Evolutionary conservation across 768 basidiomycete genomes (phyloP).

Genomic region (Bullera alba): DNA sequence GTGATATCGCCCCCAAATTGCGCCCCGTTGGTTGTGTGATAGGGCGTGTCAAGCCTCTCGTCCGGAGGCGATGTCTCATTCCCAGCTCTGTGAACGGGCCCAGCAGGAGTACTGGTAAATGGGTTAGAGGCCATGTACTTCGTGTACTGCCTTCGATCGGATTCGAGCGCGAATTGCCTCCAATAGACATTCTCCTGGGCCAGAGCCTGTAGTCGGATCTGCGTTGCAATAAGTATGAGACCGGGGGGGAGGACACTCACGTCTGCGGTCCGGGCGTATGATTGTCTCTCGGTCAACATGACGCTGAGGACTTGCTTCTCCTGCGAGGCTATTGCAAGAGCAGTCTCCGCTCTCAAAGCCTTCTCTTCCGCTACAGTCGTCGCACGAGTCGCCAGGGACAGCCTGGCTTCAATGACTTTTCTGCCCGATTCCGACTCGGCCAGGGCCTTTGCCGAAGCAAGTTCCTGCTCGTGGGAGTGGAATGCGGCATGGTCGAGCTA

Average conservation of each 20-base stretch:
- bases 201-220: conserved; percentile 23
- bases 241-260: conserved; percentile 3
- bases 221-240: background rate
- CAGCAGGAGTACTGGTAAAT: no score
- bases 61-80: no score
- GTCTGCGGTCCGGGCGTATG: conserved; percentile 14
- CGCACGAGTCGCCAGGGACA: no score
- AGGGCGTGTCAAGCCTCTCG: no score
- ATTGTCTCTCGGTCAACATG: conserved; percentile 15
- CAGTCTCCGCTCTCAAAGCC: background rate
- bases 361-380: background rate
- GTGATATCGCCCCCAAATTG: no score
- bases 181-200: conserved; percentile 25
- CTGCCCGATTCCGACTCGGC: background rate
- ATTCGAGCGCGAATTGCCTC: conserved; percentile 26
- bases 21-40: no score
- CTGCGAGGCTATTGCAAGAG: conserved; percentile 3
- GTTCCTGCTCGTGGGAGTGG: no score
- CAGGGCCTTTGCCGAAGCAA: background rate
- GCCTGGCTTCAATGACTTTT: no score
- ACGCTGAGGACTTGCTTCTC: conserved; percentile 8
- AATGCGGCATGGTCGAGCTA: no score
- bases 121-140: conserved; percentile 14
- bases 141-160: conserved; percentile 12
- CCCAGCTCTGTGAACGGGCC: no score